A percentile compares a stretch with the other conserved stretches of the same genome.
These are phyloP conservation scores for Vaccinium corymbosum DNA, from an alignment of 148 eudicot genomes.

Conservation along the genomic window DNA sequence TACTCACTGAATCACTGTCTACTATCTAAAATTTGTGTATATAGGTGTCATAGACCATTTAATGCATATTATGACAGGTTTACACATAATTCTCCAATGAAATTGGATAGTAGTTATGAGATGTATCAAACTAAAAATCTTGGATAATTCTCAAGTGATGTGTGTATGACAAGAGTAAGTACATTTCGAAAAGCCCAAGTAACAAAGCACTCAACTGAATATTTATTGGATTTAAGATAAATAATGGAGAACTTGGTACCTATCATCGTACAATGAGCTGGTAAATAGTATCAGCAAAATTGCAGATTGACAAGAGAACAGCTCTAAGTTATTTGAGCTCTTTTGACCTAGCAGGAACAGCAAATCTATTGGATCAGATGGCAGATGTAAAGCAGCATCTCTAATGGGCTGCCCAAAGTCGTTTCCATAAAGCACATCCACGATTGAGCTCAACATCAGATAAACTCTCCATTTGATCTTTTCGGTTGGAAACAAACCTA, in stretches of 20 bases:
- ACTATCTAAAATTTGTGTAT: not conserved
- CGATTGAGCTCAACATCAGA: slow-evolving; percentile 62
- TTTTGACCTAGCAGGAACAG: slow-evolving; percentile 82
- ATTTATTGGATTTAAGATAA: not conserved
- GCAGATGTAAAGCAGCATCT: slow-evolving; percentile 65
- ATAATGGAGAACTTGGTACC: slow-evolving; percentile 35
- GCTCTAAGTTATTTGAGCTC: slow-evolving; percentile 44
- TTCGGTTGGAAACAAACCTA: slow-evolving; percentile 77
- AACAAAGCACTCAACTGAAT: not conserved
- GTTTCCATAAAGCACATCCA: slow-evolving; percentile 60
- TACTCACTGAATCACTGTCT: not conserved
- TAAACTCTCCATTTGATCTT: slow-evolving; percentile 70
- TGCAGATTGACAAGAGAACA: slow-evolving; percentile 69
- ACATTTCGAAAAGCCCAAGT: not conserved
- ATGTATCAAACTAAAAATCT: not conserved
- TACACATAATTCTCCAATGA: not conserved
- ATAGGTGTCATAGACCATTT: not conserved
- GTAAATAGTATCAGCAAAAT: slow-evolving; percentile 61
- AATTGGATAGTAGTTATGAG: not conserved
- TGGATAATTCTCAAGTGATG: not conserved
- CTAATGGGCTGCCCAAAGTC: slow-evolving; percentile 62
- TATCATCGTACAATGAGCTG: slow-evolving; percentile 73
- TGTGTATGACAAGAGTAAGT: not conserved
- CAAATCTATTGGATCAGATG: slow-evolving; percentile 82
- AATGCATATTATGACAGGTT: not conserved